Evolutionary conservation across 192 early-diverging fungal species (phyloP).

Genomic region (Ambispora gerdemannii): DNA sequence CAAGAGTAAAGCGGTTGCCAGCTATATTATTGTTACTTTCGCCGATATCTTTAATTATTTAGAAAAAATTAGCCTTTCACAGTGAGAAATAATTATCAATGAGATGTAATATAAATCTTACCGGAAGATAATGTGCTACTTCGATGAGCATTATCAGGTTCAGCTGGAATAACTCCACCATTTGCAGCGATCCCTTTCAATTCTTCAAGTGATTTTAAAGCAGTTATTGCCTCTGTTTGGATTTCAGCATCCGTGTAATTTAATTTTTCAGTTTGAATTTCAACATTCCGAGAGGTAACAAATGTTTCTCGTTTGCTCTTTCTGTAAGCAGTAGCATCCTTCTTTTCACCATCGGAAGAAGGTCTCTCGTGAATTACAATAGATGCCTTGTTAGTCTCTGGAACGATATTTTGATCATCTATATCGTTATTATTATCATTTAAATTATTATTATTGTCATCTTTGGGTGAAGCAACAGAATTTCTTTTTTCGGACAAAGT

Average conservation of each 20-base stretch:
- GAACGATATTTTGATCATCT: no score
- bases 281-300: not conserved
- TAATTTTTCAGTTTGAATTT: not conserved
- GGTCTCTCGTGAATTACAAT: not conserved
- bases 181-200: not conserved
- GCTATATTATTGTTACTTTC: constrained; percentile 18
- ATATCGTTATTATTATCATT: no score
- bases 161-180: not conserved
- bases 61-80: no score
- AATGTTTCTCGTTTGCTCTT: not conserved
- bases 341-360: not conserved
- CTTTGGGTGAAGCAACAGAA: no score
- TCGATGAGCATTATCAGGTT: not conserved
- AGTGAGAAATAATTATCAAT: no score
- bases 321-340: not conserved
- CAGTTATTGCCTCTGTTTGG: not conserved
- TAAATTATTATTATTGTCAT: no score
- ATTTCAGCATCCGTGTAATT: not conserved
- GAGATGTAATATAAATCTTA: no score
- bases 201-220: not conserved
- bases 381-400: no score
- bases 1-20: constrained; percentile 26
- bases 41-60: not conserved
- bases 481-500: not conserved
- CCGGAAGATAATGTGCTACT: constrained; percentile 18